Evolutionary conservation across 306 rosid species (phyloP).

Genomic region (Trifolium repens): DNA sequence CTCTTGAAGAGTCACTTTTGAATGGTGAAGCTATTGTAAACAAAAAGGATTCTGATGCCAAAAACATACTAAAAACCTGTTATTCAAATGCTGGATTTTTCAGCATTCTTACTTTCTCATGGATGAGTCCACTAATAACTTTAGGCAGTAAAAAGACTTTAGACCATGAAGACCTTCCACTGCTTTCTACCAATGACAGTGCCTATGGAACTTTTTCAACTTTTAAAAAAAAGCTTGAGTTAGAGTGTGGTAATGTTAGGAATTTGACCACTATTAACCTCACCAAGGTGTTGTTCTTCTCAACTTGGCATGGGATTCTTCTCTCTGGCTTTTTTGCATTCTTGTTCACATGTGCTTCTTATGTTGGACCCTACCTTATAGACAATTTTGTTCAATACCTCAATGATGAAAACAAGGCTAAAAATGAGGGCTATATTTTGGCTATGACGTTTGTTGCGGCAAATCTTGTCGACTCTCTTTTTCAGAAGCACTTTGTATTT

Average conservation of each 20-base stretch:
- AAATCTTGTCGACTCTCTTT: constrained; percentile 70
- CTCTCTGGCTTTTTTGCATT: constrained; percentile 52
- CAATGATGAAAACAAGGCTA: constrained; percentile 52
- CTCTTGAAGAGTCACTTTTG: constrained; percentile 71
- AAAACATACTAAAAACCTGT: constrained; percentile 48
- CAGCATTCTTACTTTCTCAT: constrained; percentile 71
- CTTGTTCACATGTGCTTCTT: constrained; percentile 57
- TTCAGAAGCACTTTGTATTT: constrained; percentile 68
- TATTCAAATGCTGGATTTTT: constrained; percentile 69
- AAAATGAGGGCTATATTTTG: constrained; percentile 67
- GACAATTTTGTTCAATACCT: constrained; percentile 76
- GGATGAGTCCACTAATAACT: constrained; percentile 74
- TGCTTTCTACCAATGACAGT: constrained; percentile 57
- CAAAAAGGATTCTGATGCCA: constrained; percentile 35
- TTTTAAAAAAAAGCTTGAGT: constrained; percentile 58
- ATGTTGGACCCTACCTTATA: constrained; percentile 85
- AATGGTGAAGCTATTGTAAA: constrained; percentile 47
- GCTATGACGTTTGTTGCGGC: constrained; percentile 62
- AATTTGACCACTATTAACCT: constrained; percentile 61
- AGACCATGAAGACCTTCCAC: constrained; percentile 81
- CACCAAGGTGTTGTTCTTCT: constrained; percentile 57
- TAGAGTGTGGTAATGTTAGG: constrained; percentile 45
- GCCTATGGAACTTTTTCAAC: constrained; percentile 54
- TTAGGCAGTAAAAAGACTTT: constrained; percentile 68
- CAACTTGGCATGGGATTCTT: constrained; percentile 63